Conservation (phyloP, 306 rosid species). For the Trichosanthes cucumerina region DNA sequence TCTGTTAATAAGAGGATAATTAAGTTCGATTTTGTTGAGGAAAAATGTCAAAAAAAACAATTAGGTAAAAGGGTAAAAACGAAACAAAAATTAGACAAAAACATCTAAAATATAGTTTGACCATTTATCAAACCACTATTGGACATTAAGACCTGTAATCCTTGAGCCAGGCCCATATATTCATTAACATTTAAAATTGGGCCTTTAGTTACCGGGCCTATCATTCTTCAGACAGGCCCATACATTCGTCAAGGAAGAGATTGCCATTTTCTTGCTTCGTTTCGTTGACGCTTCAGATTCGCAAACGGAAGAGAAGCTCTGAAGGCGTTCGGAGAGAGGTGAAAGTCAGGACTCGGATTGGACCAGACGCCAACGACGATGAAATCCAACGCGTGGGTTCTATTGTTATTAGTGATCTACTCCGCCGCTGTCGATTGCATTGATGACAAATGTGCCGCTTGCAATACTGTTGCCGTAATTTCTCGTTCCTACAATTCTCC, state of each 20-base stretch:
- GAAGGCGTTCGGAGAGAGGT: not conserved
- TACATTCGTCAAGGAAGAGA: not conserved
- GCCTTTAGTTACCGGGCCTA: not conserved
- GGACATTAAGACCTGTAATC: not conserved
- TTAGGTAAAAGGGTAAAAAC: too few relatives aligned
- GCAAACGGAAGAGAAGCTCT: not conserved
- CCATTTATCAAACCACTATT: too few relatives aligned
- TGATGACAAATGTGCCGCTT: conserved; percentile 86
- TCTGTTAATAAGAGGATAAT: too few relatives aligned
- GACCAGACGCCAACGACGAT: conserved; percentile 15
- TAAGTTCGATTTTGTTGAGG: too few relatives aligned
- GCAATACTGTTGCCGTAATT: conserved; percentile 80
- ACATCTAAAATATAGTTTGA: too few relatives aligned
- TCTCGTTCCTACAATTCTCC: conserved; percentile 1
- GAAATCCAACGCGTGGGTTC: conserved; percentile 19
- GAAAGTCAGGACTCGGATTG: not conserved
- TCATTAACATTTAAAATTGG: not conserved
- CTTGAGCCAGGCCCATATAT: not conserved
- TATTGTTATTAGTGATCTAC: conserved; percentile 27
- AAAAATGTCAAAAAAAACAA: too few relatives aligned
- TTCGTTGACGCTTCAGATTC: not conserved
- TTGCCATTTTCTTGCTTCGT: conserved; percentile 1
- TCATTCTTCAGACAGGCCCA: not conserved
- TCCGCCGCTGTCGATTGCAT: conserved; percentile 30
- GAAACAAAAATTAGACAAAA: too few relatives aligned